Evolutionary conservation across 129 eudicot species (phyloP).

Genomic region (Artemisia tridentata): DNA sequence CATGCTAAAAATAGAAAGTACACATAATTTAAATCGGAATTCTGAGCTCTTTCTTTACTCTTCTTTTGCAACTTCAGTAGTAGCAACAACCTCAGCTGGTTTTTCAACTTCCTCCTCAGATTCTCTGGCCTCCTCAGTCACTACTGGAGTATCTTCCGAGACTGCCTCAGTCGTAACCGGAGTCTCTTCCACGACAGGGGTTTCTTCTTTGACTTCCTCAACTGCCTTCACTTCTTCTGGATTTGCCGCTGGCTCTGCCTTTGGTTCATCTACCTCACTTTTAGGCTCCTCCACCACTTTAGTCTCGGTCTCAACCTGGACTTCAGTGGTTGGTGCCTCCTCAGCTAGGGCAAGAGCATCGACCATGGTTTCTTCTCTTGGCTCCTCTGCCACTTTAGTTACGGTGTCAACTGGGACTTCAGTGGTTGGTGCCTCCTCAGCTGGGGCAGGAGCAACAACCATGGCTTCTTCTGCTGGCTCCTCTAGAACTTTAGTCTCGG

Average conservation of each 20-base stretch:
- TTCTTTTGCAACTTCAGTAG: slow-evolving; percentile 27
- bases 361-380: too few relatives aligned
- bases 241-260: neutral
- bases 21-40: slow-evolving; percentile 9
- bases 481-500: too few relatives aligned
- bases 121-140: slow-evolving; percentile 1
- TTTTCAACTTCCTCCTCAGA: slow-evolving; percentile 16
- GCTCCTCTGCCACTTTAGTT: too few relatives aligned
- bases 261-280: slow-evolving; percentile 21
- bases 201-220: slow-evolving; percentile 1
- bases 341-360: too few relatives aligned
- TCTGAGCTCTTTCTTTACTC: slow-evolving; percentile 13
- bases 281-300: slow-evolving; percentile 24
- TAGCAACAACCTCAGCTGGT: slow-evolving; percentile 21
- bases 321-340: too few relatives aligned
- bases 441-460: slow-evolving; percentile 2
- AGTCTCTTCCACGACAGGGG: too few relatives aligned
- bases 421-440: slow-evolving; percentile 9
- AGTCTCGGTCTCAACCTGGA: neutral
- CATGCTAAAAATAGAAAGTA: slow-evolving; percentile 21
- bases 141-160: too few relatives aligned
- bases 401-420: slow-evolving; percentile 13
- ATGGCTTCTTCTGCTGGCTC: too few relatives aligned
- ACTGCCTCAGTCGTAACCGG: too few relatives aligned
- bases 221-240: slow-evolving; percentile 22